A percentile compares a stretch with the other conserved stretches of the same genome.
These are phyloP conservation scores for Mucor saturninus DNA, from an alignment of 371 early-diverging fungal species.

Conservation along the genomic window DNA sequence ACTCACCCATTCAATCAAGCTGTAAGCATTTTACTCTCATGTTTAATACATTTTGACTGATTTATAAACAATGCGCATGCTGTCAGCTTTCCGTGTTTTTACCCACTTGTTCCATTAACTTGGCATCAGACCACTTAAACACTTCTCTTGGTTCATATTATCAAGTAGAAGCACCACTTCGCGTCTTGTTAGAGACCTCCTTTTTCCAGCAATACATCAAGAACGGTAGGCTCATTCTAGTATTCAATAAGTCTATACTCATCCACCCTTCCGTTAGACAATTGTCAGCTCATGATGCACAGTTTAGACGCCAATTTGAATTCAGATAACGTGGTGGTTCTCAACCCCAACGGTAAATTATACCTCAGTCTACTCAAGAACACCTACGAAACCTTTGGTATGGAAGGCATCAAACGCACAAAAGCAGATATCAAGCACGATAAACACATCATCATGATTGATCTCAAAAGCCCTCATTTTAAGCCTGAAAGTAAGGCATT, in stretches of 20 bases:
- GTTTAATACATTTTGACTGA: neutral
- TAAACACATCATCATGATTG: slow-evolving; percentile 54
- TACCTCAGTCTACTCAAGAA: slow-evolving; percentile 59
- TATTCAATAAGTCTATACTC: neutral
- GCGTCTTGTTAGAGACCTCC: slow-evolving; percentile 33
- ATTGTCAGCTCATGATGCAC: slow-evolving; percentile 34
- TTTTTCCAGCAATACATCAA: slow-evolving; percentile 38
- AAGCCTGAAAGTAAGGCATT: slow-evolving; percentile 53
- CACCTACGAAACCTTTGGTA: slow-evolving; percentile 61
- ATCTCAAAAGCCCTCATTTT: slow-evolving; percentile 44
- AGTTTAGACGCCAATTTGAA: slow-evolving; percentile 55
- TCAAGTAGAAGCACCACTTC: slow-evolving; percentile 37
- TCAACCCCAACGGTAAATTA: slow-evolving; percentile 56
- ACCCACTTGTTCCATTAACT: slow-evolving; percentile 38
- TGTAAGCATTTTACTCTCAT: slow-evolving; percentile 26
- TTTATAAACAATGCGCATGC: neutral
- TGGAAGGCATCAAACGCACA: slow-evolving; percentile 40
- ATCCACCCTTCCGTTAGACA: slow-evolving; percentile 9
- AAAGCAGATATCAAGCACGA: slow-evolving; percentile 48
- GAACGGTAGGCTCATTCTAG: slow-evolving; percentile 25
- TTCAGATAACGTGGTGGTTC: slow-evolving; percentile 55
- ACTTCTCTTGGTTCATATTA: slow-evolving; percentile 36
- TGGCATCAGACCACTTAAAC: slow-evolving; percentile 22
- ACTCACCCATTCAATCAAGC: slow-evolving; percentile 60
- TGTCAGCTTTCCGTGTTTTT: slow-evolving; percentile 28